Percentiles rank a stretch among this genome's conserved stretches.
These are phyloP conservation scores for Hsuehochloa calcarea DNA, from an alignment of 176 grass and related monocot species.

Conservation along the genomic window DNA sequence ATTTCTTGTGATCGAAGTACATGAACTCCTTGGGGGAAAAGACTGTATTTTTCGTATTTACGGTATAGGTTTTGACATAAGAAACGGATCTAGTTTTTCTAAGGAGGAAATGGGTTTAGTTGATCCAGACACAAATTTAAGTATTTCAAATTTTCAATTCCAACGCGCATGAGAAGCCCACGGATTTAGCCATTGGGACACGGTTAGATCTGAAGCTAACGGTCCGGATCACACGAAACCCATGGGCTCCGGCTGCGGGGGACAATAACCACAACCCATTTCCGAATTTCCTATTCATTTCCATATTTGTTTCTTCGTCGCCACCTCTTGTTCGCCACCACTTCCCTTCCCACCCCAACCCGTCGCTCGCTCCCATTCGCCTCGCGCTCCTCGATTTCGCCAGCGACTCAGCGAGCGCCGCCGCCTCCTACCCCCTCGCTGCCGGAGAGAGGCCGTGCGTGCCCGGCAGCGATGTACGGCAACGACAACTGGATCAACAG, in stretches of 20 bases:
- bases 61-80: not conserved
- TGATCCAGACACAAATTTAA: not conserved
- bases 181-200: not conserved
- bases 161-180: not conserved
- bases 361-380: constrained; percentile 10
- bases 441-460: not conserved
- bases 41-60: not conserved
- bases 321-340: constrained; percentile 21
- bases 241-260: too few species aligned
- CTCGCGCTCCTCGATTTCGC: constrained; percentile 13
- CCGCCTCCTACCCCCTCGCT: not conserved
- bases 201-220: not conserved
- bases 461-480: constrained; percentile 45
- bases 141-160: not conserved
- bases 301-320: not conserved
- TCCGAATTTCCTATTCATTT: not conserved
- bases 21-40: not conserved
- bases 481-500: constrained; percentile 90
- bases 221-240: not conserved
- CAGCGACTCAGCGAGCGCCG: constrained; percentile 12
- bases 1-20: not conserved
- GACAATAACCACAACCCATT: not conserved
- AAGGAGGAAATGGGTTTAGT: not conserved
- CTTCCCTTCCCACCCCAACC: constrained; percentile 3
- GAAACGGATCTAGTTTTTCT: not conserved